Evolutionary conservation across 83 land plant species (phyloP).

Genomic region (Picea mariana): DNA sequence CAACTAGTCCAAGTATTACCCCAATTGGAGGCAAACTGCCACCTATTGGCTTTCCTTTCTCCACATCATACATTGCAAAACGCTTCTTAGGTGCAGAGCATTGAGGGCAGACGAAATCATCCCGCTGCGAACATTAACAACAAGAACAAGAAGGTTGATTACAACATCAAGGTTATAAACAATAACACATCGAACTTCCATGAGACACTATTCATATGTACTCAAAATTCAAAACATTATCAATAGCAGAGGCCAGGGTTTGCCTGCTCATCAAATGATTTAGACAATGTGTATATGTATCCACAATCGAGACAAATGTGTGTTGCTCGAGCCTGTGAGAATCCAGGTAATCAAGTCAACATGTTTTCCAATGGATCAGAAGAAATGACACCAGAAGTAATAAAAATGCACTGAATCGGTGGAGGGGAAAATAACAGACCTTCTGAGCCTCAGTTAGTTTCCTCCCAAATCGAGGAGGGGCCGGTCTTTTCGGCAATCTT

Average conservation of each 20-base stretch:
- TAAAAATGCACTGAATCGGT: background rate
- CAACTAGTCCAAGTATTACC: constrained; percentile 74
- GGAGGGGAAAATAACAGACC: constrained; percentile 31
- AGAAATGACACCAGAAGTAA: background rate
- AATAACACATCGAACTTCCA: background rate
- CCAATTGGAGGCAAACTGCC: constrained; percentile 85
- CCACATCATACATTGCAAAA: constrained; percentile 90
- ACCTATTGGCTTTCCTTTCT: constrained; percentile 84
- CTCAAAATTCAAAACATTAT: background rate
- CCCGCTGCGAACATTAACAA: constrained; percentile 63
- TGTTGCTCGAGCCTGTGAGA: constrained; percentile 85
- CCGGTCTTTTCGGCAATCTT: constrained; percentile 91
- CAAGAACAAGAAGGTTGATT: background rate
- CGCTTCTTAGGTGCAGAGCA: constrained; percentile 95
- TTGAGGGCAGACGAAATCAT: constrained; percentile 85
- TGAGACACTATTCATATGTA: too few species aligned
- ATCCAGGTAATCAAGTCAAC: background rate
- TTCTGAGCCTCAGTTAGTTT: constrained; percentile 92
- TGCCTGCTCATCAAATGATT: constrained; percentile 97
- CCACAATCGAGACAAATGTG: constrained; percentile 99
- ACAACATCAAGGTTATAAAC: background rate
- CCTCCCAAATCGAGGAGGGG: constrained; percentile 97
- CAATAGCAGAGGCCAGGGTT: background rate
- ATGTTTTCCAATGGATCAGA: background rate
- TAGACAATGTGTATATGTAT: constrained; percentile 77